A percentile compares a stretch with the other conserved stretches of the same genome.
phyloP scores from a whole-genome alignment of 257 asterid species.

The Fraxinus excelsior region DNA sequence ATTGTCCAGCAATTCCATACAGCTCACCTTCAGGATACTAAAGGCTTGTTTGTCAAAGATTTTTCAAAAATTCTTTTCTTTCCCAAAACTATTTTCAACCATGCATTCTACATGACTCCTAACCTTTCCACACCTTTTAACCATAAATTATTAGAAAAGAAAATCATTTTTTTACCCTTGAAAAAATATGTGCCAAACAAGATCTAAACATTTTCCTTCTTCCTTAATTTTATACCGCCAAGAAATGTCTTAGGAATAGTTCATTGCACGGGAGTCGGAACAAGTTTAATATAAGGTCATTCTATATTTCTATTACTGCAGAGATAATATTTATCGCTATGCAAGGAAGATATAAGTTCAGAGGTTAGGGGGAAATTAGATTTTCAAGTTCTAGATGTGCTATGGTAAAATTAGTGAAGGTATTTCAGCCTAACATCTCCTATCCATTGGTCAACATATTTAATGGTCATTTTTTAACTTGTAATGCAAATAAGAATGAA shows the following conservation, averaged over 20 bases:
- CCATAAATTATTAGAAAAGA: no score
- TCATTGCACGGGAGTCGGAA: not conserved
- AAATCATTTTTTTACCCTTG: no score
- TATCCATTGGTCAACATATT: not conserved
- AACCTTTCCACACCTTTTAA: no score
- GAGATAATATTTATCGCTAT: not conserved
- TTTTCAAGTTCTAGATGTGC: not conserved
- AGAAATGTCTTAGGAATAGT: not conserved
- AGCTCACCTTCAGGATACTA: not conserved
- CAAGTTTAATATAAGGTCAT: not conserved
- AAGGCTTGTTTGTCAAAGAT: no score
- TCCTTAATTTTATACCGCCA: not conserved
- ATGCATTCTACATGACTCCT: no score
- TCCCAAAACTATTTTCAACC: no score
- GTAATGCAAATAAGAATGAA: not conserved
- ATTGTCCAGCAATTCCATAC: not conserved
- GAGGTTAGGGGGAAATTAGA: not conserved
- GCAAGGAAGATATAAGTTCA: not conserved
- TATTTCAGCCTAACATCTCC: not conserved
- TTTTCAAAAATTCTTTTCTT: no score
- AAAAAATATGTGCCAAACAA: no score
- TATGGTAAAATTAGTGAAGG: not conserved
- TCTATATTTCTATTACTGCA: no score
- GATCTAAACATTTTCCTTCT: no score
- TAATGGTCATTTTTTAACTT: not conserved